Conservation (phyloP, 306 rosid species). For the Dalbergia oliveri region DNA sequence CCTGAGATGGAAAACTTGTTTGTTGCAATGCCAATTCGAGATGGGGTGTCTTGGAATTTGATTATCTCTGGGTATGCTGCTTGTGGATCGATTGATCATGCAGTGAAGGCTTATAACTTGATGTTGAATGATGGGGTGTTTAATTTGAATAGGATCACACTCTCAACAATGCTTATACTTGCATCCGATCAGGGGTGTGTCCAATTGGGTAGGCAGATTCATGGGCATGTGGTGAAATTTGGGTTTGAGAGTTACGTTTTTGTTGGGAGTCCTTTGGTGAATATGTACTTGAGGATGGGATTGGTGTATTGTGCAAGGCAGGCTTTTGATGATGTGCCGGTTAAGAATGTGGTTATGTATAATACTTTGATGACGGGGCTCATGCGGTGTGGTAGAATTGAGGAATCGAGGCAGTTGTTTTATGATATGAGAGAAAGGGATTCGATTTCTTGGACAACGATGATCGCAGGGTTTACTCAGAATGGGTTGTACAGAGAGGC, state of each 20-base stretch:
- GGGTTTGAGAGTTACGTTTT: conserved; percentile 74
- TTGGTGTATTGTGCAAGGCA: conserved; percentile 62
- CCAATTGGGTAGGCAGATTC: conserved; percentile 78
- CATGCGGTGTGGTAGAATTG: conserved; percentile 67
- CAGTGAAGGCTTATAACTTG: conserved; percentile 68
- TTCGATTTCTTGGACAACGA: conserved; percentile 84
- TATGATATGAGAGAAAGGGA: conserved; percentile 71
- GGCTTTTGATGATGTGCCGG: conserved; percentile 66
- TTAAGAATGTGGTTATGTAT: conserved; percentile 77
- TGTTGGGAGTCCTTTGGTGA: conserved; percentile 88
- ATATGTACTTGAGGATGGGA: conserved; percentile 80
- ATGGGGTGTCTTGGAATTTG: conserved; percentile 78
- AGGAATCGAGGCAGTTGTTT: conserved; percentile 66
- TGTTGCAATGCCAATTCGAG: conserved; percentile 63
- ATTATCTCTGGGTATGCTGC: conserved; percentile 72
- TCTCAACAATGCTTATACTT: conserved; percentile 80
- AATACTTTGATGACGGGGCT: conserved; percentile 79
- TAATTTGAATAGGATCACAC: conserved; percentile 67
- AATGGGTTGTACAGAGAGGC: conserved; percentile 75
- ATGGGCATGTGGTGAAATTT: conserved; percentile 77
- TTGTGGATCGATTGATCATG: conserved; percentile 47
- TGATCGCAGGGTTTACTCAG: conserved; percentile 79
- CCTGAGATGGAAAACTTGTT: conserved; percentile 66
- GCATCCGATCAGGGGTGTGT: conserved; percentile 62
- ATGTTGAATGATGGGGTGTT: conserved; percentile 62